phyloP scores from a whole-genome alignment of 768 basidiomycete genomes.

The Xerocomellus amylosporus region DNA sequence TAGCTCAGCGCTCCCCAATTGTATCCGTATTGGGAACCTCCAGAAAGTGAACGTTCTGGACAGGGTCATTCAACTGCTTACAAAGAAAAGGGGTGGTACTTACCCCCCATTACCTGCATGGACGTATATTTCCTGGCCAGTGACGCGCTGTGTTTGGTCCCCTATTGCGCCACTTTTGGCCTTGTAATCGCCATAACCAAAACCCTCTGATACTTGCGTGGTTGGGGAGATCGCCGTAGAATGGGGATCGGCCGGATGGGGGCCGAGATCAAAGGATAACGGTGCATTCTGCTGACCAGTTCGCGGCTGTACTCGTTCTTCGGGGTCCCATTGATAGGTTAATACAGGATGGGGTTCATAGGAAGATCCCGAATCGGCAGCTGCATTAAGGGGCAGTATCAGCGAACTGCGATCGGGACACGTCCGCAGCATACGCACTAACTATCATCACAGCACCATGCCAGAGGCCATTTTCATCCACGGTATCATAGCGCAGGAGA shows the following conservation, averaged over 20 bases:
- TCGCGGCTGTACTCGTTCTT: constrained; percentile 28
- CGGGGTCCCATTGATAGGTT: constrained; percentile 73
- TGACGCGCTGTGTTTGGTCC: constrained; percentile 42
- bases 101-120: constrained; percentile 57
- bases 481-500: constrained; percentile 85
- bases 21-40: constrained; percentile 86
- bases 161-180: constrained; percentile 16
- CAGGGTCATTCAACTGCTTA: not conserved
- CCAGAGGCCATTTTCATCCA: constrained; percentile 77
- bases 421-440: constrained; percentile 51
- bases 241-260: constrained; percentile 74
- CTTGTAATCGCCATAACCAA: constrained; percentile 15
- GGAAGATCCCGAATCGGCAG: constrained; percentile 73
- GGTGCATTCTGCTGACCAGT: constrained; percentile 26
- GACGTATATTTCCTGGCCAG: constrained; percentile 73
- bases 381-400: constrained; percentile 32
- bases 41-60: constrained; percentile 87
- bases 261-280: constrained; percentile 53
- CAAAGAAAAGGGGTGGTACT: constrained; percentile 14
- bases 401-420: not conserved
- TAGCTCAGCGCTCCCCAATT: constrained; percentile 69
- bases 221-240: constrained; percentile 41
- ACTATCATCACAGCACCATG: constrained; percentile 87
- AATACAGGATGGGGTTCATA: constrained; percentile 74
- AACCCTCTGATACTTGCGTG: constrained; percentile 1